A percentile compares a stretch with the other conserved stretches of the same genome.
Evolutionary conservation across 768 basidiomycete species (phyloP).

Genomic region (Hygrophorus pudorinus): DNA sequence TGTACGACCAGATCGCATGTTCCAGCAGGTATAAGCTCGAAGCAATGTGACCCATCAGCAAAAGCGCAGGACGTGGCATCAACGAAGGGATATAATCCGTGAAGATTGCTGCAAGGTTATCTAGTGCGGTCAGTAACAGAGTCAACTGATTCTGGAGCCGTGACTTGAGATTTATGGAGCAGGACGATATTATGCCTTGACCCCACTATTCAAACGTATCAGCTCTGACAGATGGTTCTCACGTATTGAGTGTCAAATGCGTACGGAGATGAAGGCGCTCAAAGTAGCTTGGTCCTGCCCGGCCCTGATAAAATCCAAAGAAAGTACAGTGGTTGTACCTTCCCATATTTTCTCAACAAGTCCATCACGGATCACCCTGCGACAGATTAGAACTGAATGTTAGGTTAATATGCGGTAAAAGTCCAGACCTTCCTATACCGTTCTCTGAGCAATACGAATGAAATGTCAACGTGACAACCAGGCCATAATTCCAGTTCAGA

Average conservation of each 20-base stretch:
- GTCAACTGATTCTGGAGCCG: constrained; percentile 20
- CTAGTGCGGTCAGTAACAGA: constrained; percentile 29
- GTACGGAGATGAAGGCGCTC: constrained; percentile 39
- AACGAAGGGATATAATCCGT: constrained; percentile 32
- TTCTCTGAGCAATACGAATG: constrained; percentile 31
- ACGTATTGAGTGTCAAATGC: constrained; percentile 11
- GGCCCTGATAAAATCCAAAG: constrained; percentile 56
- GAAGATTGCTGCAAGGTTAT: constrained; percentile 31
- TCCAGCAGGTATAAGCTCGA: constrained; percentile 53
- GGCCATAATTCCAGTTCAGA: too few relatives aligned
- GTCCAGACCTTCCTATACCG: constrained; percentile 42
- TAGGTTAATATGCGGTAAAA: neutral
- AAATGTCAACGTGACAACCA: too few relatives aligned
- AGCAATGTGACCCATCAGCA: constrained; percentile 45
- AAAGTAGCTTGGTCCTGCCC: constrained; percentile 34
- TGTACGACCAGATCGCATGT: constrained; percentile 54
- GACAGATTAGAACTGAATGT: neutral
- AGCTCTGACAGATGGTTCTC: neutral
- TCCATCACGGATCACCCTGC: constrained; percentile 50
- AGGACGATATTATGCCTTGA: constrained; percentile 28
- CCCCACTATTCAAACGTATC: constrained; percentile 41
- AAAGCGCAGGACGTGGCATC: constrained; percentile 46
- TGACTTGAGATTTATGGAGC: constrained; percentile 23
- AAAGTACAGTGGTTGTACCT: constrained; percentile 59
- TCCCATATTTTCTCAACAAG: constrained; percentile 82